Conservation (phyloP, 345 rosid genomes). For the Gynandropsis gynandra region DNA sequence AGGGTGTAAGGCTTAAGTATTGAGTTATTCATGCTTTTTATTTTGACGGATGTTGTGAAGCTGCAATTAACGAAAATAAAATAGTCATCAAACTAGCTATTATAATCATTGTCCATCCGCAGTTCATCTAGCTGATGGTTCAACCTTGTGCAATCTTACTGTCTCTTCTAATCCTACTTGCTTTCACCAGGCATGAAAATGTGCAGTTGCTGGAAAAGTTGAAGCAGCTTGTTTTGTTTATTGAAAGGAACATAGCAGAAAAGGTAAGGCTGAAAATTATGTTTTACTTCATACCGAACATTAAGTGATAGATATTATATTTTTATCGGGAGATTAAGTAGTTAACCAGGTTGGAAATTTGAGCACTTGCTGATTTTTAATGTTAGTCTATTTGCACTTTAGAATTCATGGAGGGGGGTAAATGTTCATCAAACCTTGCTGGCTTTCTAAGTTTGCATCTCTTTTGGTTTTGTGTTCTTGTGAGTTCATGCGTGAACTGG, state of each 20-base stretch:
- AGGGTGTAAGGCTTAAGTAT: constrained; percentile 10
- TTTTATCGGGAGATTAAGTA: neutral
- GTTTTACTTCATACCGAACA: constrained; percentile 5
- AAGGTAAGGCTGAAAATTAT: constrained; percentile 49
- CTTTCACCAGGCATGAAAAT: constrained; percentile 80
- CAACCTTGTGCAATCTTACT: constrained; percentile 5
- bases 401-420: no score
- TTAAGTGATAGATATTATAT: no score
- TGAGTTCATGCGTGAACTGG: no score
- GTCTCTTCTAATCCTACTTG: constrained; percentile 21
- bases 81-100: no score
- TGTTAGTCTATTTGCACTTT: no score
- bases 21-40: neutral
- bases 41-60: constrained; percentile 4
- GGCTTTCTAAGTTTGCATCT: no score
- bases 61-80: constrained; percentile 1
- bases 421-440: no score
- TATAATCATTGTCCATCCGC: neutral
- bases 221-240: constrained; percentile 81
- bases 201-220: constrained; percentile 76
- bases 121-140: constrained; percentile 4
- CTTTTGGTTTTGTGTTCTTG: no score
- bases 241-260: constrained; percentile 69
- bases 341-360: constrained; percentile 11
- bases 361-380: no score